phyloP scores from a whole-genome alignment of 148 eudicot genomes.

The Arctostaphylos glauca region DNA sequence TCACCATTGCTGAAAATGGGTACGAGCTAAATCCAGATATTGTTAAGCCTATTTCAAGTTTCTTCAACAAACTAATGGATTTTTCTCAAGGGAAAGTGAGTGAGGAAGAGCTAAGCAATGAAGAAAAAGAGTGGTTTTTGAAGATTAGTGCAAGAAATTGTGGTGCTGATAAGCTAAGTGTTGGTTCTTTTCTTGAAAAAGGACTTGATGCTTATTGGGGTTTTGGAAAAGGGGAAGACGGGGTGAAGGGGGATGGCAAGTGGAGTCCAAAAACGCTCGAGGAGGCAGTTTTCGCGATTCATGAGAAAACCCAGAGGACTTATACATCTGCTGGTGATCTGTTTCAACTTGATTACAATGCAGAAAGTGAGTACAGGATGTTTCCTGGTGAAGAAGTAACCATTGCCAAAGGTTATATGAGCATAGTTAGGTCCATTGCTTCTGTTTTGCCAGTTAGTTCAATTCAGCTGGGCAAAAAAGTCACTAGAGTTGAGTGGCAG shows the following conservation, averaged over 20 bases:
- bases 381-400: slow-evolving; percentile 85
- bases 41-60: slow-evolving; percentile 53
- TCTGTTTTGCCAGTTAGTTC: slow-evolving; percentile 65
- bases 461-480: slow-evolving; percentile 65
- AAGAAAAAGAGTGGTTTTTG: slow-evolving; percentile 1
- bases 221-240: slow-evolving; percentile 17
- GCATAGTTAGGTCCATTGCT: slow-evolving; percentile 63
- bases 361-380: slow-evolving; percentile 77
- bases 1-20: slow-evolving; percentile 73
- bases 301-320: slow-evolving; percentile 79
- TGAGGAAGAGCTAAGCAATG: slow-evolving; percentile 20
- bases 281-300: slow-evolving; percentile 59
- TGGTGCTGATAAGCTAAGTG: slow-evolving; percentile 29
- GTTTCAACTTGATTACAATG: slow-evolving; percentile 52
- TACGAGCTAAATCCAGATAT: slow-evolving; percentile 35
- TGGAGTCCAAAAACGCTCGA: slow-evolving; percentile 53
- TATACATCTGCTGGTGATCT: slow-evolving; percentile 85
- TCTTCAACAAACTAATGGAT: slow-evolving; percentile 60
- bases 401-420: slow-evolving; percentile 70
- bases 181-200: slow-evolving; percentile 58
- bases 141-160: slow-evolving; percentile 7
- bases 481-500: slow-evolving; percentile 64
- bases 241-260: slow-evolving; percentile 26
- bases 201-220: slow-evolving; percentile 52
- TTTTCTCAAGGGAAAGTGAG: slow-evolving; percentile 54